These are phyloP conservation scores for Lepiota brunneoincarnata DNA, from an alignment of 768 basidiomycete genomes.

Conservation along the genomic window DNA sequence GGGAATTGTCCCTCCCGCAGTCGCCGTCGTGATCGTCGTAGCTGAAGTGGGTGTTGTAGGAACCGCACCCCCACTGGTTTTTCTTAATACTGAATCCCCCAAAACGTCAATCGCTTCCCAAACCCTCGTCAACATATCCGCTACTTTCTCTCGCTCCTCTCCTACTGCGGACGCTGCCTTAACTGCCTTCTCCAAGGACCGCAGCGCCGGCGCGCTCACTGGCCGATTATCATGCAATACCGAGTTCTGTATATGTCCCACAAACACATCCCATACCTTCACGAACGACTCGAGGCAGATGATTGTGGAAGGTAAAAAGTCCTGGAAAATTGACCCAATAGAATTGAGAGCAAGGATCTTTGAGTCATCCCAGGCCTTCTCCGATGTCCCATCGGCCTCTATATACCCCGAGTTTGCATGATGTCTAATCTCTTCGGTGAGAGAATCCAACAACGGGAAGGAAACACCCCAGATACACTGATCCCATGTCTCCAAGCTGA, in stretches of 20 bases:
- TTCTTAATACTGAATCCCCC: conserved; percentile 38
- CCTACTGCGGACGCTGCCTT: conserved; percentile 48
- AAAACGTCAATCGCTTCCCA: conserved; percentile 73
- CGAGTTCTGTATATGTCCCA: conserved; percentile 66
- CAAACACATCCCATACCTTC: conserved; percentile 73
- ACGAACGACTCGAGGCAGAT: conserved; percentile 68
- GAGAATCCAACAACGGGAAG: conserved; percentile 79
- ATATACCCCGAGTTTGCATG: conserved; percentile 19
- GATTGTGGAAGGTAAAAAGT: conserved; percentile 74
- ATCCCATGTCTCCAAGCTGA: conserved; percentile 84
- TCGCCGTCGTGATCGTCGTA: background rate
- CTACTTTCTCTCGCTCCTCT: conserved; percentile 39
- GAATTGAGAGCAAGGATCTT: conserved; percentile 84
- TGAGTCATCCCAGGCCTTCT: conserved; percentile 82
- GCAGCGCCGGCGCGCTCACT: conserved; percentile 81
- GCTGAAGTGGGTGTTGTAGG: conserved; percentile 3
- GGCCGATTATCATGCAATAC: conserved; percentile 65
- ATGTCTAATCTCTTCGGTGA: conserved; percentile 54
- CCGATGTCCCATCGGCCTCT: conserved; percentile 14
- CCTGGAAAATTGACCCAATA: conserved; percentile 77
- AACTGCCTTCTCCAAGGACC: conserved; percentile 78
- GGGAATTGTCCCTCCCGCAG: conserved; percentile 13
- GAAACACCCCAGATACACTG: conserved; percentile 90
- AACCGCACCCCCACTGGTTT: conserved; percentile 30
- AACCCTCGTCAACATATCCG: conserved; percentile 51